These are phyloP conservation scores for Leishmania lainsoni DNA, from an alignment of 208 protist species.

Conservation along the genomic window DNA sequence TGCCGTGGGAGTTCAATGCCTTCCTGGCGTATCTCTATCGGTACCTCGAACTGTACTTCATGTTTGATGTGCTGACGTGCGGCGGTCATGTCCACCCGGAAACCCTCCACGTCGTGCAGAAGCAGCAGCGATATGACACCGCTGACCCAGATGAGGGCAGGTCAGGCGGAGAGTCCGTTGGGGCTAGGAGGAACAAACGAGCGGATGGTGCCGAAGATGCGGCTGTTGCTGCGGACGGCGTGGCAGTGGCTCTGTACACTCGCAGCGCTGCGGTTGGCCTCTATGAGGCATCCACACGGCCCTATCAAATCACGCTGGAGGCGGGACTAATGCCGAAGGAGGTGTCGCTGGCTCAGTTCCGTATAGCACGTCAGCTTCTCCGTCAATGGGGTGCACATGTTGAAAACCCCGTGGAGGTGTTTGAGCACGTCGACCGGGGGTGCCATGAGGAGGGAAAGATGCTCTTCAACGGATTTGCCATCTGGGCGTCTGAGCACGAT, in stretches of 20 bases:
- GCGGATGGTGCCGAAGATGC: not conserved
- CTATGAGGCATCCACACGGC: conserved; percentile 25
- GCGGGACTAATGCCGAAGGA: conserved; percentile 35
- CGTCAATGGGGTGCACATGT: conserved; percentile 56
- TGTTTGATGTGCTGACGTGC: conserved; percentile 79
- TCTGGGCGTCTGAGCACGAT: conserved; percentile 56
- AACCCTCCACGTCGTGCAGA: conserved; percentile 35
- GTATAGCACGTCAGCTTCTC: conserved; percentile 33
- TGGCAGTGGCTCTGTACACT: conserved; percentile 1
- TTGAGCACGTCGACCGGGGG: conserved; percentile 29
- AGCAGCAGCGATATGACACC: conserved; percentile 20
- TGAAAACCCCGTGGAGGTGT: conserved; percentile 39
- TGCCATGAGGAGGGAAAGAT: conserved; percentile 30
- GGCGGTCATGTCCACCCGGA: conserved; percentile 30
- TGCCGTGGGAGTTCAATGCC: conserved; percentile 45
- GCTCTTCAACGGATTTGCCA: conserved; percentile 57
- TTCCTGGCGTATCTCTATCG: conserved; percentile 71
- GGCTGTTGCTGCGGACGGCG: not conserved
- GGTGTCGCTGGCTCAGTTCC: conserved; percentile 41
- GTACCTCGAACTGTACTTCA: conserved; percentile 82
- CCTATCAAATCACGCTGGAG: conserved; percentile 34
- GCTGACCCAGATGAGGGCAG: conserved; percentile 1
- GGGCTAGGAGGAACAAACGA: not conserved
- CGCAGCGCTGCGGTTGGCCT: conserved; percentile 23
- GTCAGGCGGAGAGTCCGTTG: not conserved